phyloP scores from a whole-genome alignment of 2,329 filamentous ascomycete genomes.

The Fusarium papillatum region DNA sequence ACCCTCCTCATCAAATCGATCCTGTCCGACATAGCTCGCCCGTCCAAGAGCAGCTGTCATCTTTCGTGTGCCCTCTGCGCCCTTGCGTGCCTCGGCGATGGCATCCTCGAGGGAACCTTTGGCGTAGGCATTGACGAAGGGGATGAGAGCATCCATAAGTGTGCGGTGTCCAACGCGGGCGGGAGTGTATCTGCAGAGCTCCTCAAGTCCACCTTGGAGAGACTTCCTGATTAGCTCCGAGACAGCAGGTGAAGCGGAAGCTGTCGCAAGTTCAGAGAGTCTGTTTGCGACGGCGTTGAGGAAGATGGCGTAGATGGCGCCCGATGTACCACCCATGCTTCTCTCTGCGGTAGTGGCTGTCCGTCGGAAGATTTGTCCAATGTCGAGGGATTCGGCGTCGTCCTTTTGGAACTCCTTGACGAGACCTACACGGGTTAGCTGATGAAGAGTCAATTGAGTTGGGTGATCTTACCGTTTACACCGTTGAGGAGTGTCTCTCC shows the following conservation, averaged over 20 bases:
- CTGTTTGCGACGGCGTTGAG: conserved; percentile 75
- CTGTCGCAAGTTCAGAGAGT: conserved; percentile 18
- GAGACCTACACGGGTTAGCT: conserved; percentile 29
- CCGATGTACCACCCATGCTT: conserved; percentile 81
- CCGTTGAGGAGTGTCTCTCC: conserved; percentile 48
- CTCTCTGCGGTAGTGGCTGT: conserved; percentile 59
- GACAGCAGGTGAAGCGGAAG: background rate
- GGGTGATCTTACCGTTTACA: conserved; percentile 27
- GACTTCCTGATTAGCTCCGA: conserved; percentile 25
- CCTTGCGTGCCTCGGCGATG: conserved; percentile 28
- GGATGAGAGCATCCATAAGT: conserved; percentile 78
- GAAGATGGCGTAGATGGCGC: conserved; percentile 84
- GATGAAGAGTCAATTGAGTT: background rate
- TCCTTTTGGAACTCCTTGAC: conserved; percentile 40
- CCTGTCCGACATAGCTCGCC: conserved; percentile 82
- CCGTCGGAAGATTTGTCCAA: conserved; percentile 38
- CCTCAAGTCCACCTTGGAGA: conserved; percentile 34
- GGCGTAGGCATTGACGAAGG: conserved; percentile 73
- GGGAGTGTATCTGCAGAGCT: conserved; percentile 70
- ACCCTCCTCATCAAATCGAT: conserved; percentile 66
- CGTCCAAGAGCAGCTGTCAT: conserved; percentile 82
- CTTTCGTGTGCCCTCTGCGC: conserved; percentile 76
- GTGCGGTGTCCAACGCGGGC: conserved; percentile 80
- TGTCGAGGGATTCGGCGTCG: conserved; percentile 26
- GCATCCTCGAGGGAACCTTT: conserved; percentile 59